Conservation (phyloP, 1,139 yeast genomes). For the Geotrichum bryndzae region DNA sequence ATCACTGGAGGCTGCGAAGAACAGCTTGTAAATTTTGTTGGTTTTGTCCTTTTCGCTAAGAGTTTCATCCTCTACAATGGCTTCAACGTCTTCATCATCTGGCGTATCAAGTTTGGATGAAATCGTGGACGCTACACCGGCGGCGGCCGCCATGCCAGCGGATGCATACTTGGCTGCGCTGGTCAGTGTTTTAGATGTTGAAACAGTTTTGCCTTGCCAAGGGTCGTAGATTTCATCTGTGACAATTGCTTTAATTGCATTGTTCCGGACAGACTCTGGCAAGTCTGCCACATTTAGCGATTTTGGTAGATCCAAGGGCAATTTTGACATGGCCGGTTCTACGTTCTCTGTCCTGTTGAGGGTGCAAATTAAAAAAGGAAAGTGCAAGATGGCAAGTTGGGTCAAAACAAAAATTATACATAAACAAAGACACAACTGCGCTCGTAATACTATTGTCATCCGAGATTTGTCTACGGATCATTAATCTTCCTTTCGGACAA, state of each 20-base stretch:
- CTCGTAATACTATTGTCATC: neutral
- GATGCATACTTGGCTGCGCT: neutral
- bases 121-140: conserved; percentile 1
- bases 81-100: conserved; percentile 23
- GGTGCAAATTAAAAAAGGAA: neutral
- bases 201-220: conserved; percentile 10
- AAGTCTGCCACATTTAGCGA: conserved; percentile 9
- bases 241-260: neutral
- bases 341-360: neutral
- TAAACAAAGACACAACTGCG: neutral
- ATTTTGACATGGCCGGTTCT: conserved; percentile 3
- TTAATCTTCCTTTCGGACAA: neutral
- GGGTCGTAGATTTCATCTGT: conserved; percentile 13
- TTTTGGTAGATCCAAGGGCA: conserved; percentile 11
- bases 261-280: conserved; percentile 11
- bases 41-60: conserved; percentile 24
- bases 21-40: conserved; percentile 26
- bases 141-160: neutral
- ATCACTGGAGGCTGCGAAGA: conserved; percentile 35
- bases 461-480: neutral
- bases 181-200: neutral
- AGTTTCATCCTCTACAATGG: conserved; percentile 23
- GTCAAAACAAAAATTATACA: neutral
- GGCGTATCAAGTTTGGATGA: neutral
- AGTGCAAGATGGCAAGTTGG: neutral